A percentile compares a stretch with the other conserved stretches of the same genome.
Evolutionary conservation across 805 yeast genomes (phyloP).

Genomic region (Teunomyces cretensis): DNA sequence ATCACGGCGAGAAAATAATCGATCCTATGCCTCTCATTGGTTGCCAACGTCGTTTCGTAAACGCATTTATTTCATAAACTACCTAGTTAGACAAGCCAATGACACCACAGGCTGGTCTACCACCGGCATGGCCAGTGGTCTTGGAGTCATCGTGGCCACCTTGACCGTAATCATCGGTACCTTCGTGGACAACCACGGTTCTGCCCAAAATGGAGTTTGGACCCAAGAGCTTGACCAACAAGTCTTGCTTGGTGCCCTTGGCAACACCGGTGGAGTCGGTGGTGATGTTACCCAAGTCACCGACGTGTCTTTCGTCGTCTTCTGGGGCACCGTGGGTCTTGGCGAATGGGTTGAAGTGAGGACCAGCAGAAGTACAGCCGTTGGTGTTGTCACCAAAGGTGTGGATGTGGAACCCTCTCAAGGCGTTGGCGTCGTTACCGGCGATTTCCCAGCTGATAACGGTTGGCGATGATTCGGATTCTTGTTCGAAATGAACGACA

Average conservation of each 20-base stretch:
- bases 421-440: slow-evolving; percentile 86
- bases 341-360: slow-evolving; percentile 89
- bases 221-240: slow-evolving; percentile 77
- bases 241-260: slow-evolving; percentile 82
- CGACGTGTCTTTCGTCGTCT: slow-evolving; percentile 81
- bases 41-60: background rate
- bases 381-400: slow-evolving; percentile 98
- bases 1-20: background rate
- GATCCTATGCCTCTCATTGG: background rate
- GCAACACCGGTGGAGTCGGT: slow-evolving; percentile 90
- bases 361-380: slow-evolving; percentile 98
- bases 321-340: slow-evolving; percentile 92
- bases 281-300: slow-evolving; percentile 93
- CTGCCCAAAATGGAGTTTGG: slow-evolving; percentile 88
- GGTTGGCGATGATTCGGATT: slow-evolving; percentile 76
- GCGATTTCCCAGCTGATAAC: slow-evolving; percentile 83
- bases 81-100: slow-evolving; percentile 65
- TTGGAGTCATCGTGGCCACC: slow-evolving; percentile 89
- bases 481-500: slow-evolving; percentile 83
- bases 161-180: slow-evolving; percentile 91
- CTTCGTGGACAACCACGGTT: slow-evolving; percentile 92
- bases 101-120: slow-evolving; percentile 98
- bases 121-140: slow-evolving; percentile 97
- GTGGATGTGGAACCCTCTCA: slow-evolving; percentile 97
- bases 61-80: background rate